phyloP scores from a whole-genome alignment of 495 filamentous ascomycete species.

The Xylaria flabelliformis region DNA sequence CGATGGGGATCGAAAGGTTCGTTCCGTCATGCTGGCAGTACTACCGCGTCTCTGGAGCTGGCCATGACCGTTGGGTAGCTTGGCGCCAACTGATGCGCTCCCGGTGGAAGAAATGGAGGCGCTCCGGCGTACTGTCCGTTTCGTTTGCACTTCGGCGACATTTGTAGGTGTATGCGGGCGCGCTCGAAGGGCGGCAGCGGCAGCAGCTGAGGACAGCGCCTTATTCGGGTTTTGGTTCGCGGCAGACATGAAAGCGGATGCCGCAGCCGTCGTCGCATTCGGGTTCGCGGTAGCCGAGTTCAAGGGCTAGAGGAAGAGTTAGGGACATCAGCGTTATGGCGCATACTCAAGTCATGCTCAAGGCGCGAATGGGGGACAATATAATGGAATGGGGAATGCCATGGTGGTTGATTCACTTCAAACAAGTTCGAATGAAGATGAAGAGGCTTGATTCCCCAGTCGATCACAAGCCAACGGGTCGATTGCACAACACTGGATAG shows the following conservation, averaged over 20 bases:
- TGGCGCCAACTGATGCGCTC: constrained; percentile 52
- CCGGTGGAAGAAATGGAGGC: constrained; percentile 71
- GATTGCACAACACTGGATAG: background rate
- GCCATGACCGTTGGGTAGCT: constrained; percentile 45
- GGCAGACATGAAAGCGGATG: constrained; percentile 77
- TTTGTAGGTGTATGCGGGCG: constrained; percentile 75
- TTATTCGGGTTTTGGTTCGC: constrained; percentile 60
- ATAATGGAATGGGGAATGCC: background rate
- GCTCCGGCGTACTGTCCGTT: constrained; percentile 77
- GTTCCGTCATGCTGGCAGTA: constrained; percentile 80
- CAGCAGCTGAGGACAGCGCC: constrained; percentile 80
- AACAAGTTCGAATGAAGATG: background rate
- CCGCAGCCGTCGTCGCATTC: constrained; percentile 76
- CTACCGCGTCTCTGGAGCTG: constrained; percentile 69
- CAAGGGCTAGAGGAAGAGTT: constrained; percentile 54
- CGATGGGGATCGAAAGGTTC: constrained; percentile 76
- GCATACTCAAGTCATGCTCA: background rate
- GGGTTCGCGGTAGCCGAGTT: constrained; percentile 68
- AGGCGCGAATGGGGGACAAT: background rate
- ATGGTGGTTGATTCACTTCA: background rate
- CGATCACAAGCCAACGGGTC: background rate
- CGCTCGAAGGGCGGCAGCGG: constrained; percentile 80
- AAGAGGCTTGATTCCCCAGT: background rate
- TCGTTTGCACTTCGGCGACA: constrained; percentile 84
- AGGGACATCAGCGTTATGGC: constrained; percentile 27